Evolutionary conservation across 2,329 filamentous ascomycete species (phyloP), one percentile per base, ranked within the genome.

Genomic region (Calonectria leucothoes): DNA sequence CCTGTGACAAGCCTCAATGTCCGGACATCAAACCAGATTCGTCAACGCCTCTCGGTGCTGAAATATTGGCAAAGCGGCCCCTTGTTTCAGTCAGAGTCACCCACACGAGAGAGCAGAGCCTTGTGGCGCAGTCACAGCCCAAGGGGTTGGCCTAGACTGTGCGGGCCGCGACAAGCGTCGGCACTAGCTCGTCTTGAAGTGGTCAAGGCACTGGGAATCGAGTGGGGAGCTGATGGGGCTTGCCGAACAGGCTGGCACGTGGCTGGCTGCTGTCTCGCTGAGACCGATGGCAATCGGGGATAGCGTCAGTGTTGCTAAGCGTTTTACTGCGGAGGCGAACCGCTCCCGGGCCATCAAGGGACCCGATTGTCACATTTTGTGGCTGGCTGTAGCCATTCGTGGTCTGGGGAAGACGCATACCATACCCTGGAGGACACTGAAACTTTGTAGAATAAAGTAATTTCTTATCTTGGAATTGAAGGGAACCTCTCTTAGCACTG

Each of bases 241-340:
- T 17, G n/a, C 33, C 37, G 23, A 37, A 27, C 23, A 15, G 35
- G 33, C 33, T 61, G 31, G 55, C 55, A 61, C 55, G 55, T 61
- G 55, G 35, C 55, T 61, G 55, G 55, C 55, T 61, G 55, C n/a
- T 61, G 55, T 61, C 55, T 61, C 55, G 35, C 55, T 23, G n/a
- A 61, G 55, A 27, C 55, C 55, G 37, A 23, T 10, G 10, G 23
- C 35, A 27, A 29, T 27, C 29, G 23, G 33, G 55, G 35, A 39
- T 61, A 61, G 6, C 33, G 33, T 17, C 33, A 27, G 33, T 25
- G n/a, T 37, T 25, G 2, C 39, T 29, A 10, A 39, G 33, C 23
- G 7, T 61, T 61, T 33, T 8, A 3, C n/a, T n/a, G 20, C 12
- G 42, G 42, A n/a, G n/a, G 12, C n/a, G 42, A 39, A 29, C 37